Evolutionary conservation across 345 rosid genomes (phyloP), one percentile per base, ranked within the genome.

Genomic region (Erucastrum elatum): DNA sequence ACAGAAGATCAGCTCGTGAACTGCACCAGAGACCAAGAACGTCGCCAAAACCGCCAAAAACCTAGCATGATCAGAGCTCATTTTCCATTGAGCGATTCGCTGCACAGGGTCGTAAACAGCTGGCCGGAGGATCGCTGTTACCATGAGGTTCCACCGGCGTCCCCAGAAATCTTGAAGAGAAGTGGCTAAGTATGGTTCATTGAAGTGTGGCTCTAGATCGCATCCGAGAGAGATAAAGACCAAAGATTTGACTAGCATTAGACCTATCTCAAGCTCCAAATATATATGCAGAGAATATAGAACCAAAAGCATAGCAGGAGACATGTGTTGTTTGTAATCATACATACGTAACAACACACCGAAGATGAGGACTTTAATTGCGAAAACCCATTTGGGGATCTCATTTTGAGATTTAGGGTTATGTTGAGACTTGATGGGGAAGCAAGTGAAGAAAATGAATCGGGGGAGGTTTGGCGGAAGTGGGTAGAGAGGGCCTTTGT

Each of bases 121-220:
- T 1, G 84, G 85, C 1, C 87, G 77, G 65, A 87, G 84, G 6
- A 86, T 80, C 2, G 71, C 75, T 1, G 88, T 73, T 12, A 84
- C 86, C 82, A 84, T 85, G 41, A 87, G 87, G 62, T 86, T 90
- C 90, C 92, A 88, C 3, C 89, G 71, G 3, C 75, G 61, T 8
- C 89, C 86, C 94, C 90, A 87, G 25, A 88, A 87, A 31, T 88
- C 88, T 80, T 88, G 89, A 3, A 90, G 75, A 13, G 94, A 88
- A 0, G 88, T 87, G 46, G 90, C 64, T n/a, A 84, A 58, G 63
- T 85, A 88, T 4, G 90, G 91, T 4, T 88, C 84, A 27, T 85
- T 25, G 61, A 79, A 78, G 1, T 82, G 91, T 17, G 84, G 67
- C 34, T 85, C 85, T 1, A 85, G 83, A 27, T 87, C 83, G 15